Evolutionary conservation across 352 stramenopile species (phyloP).

Genomic region (Globisporangium sylvaticum): DNA sequence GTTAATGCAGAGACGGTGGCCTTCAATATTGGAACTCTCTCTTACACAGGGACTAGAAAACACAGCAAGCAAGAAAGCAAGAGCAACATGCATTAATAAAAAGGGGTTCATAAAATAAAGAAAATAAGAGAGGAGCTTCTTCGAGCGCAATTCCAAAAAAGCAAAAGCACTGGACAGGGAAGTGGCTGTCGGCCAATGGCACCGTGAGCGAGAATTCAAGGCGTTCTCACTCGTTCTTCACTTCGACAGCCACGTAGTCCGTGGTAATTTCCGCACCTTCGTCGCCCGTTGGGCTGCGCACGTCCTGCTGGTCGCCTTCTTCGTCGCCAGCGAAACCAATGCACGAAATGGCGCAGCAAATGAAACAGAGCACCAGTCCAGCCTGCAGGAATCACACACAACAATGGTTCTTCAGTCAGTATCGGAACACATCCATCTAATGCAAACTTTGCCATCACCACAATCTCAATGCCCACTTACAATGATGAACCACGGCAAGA

Average conservation of each 20-base stretch:
- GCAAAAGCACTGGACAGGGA: background rate
- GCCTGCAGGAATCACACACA: constrained; percentile 26
- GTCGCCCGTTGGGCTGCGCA: constrained; percentile 38
- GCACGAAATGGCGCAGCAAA: constrained; percentile 74
- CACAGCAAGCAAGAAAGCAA: background rate
- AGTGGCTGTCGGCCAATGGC: background rate
- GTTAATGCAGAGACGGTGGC: background rate
- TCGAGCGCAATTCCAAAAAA: background rate
- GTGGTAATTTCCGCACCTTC: constrained; percentile 63
- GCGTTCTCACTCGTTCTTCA: constrained; percentile 15
- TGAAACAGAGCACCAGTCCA: constrained; percentile 69
- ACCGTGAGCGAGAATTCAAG: background rate
- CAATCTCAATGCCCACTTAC: constrained; percentile 29
- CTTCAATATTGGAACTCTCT: background rate
- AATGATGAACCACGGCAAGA: constrained; percentile 81
- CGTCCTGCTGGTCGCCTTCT: constrained; percentile 31
- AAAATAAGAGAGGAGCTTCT: background rate
- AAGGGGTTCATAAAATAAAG: background rate
- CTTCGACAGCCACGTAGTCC: constrained; percentile 62
- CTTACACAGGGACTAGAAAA: background rate
- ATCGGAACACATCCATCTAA: too few species aligned
- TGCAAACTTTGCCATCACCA: too few species aligned
- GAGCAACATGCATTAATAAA: background rate
- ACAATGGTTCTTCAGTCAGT: background rate
- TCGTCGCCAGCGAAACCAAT: constrained; percentile 51